Evolutionary conservation across 2,329 filamentous ascomycete genomes (phyloP).

Genomic region (Alternaria sp.): DNA sequence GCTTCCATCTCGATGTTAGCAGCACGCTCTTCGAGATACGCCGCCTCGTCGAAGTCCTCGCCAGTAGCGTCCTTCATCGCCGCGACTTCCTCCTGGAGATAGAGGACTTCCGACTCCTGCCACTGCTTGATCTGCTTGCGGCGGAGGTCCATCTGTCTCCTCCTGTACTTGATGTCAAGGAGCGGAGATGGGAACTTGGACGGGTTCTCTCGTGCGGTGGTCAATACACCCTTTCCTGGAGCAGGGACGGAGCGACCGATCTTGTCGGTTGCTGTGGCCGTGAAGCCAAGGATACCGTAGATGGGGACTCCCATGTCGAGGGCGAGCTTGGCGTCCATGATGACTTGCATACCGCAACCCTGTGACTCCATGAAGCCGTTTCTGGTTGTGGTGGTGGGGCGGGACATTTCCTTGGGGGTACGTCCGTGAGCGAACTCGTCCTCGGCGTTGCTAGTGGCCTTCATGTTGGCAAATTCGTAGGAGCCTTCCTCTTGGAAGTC

Average conservation of each 20-base stretch:
- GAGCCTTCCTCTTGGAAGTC: conserved; percentile 99
- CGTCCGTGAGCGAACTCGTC: conserved; percentile 96
- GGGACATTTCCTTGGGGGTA: conserved; percentile 96
- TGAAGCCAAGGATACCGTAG: conserved; percentile 91
- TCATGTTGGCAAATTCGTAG: conserved; percentile 99
- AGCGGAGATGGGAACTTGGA: conserved; percentile 95
- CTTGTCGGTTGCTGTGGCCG: conserved; percentile 97
- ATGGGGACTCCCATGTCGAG: conserved; percentile 99
- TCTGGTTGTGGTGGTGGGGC: conserved; percentile 93
- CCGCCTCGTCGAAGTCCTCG: conserved; percentile 75
- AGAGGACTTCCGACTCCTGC: conserved; percentile 94
- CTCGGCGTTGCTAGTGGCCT: conserved; percentile 96
- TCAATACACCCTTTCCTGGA: conserved; percentile 95
- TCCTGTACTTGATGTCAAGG: conserved; percentile 96
- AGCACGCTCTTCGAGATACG: conserved; percentile 85
- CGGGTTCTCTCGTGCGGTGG: conserved; percentile 87
- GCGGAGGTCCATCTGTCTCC: conserved; percentile 90
- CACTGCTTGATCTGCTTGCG: conserved; percentile 94
- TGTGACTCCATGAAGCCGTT: conserved; percentile 99
- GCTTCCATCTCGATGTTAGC: conserved; percentile 88
- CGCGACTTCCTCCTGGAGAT: conserved; percentile 87
- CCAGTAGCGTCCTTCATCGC: conserved; percentile 79
- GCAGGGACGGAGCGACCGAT: conserved; percentile 97
- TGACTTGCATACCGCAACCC: conserved; percentile 95
- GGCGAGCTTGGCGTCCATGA: conserved; percentile 96